A percentile compares a stretch with the other conserved stretches of the same genome.
Conservation (phyloP, 2,329 filamentous ascomycete species). For the Lachnellula suecica region DNA sequence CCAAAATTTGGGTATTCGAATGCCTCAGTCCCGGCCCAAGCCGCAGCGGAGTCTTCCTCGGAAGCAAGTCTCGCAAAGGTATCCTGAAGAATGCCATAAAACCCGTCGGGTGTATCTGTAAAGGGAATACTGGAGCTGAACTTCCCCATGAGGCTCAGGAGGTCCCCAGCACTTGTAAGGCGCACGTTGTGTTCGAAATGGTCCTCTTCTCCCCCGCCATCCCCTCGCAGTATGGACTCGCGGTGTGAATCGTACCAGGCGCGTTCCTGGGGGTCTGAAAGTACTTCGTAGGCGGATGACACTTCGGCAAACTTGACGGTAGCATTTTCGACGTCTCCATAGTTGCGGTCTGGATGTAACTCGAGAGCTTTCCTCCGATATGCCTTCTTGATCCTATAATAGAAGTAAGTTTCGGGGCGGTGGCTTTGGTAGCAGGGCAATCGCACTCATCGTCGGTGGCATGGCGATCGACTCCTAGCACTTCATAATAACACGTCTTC, state of each 20-base stretch:
- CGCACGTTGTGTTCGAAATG: slow-evolving; percentile 68
- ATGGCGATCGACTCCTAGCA: slow-evolving; percentile 70
- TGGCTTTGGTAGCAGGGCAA: not conserved
- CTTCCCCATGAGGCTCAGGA: slow-evolving; percentile 73
- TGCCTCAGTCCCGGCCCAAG: slow-evolving; percentile 61
- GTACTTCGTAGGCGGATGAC: slow-evolving; percentile 91
- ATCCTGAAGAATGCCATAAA: slow-evolving; percentile 76
- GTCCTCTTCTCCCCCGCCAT: slow-evolving; percentile 38
- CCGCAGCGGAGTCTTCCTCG: slow-evolving; percentile 76
- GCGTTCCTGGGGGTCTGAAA: slow-evolving; percentile 92
- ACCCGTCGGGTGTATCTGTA: slow-evolving; percentile 76
- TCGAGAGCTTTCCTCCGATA: slow-evolving; percentile 90
- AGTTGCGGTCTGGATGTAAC: slow-evolving; percentile 92
- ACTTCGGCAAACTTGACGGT: slow-evolving; percentile 88
- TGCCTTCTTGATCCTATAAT: slow-evolving; percentile 79
- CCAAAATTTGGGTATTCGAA: slow-evolving; percentile 83
- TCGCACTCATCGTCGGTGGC: slow-evolving; percentile 79
- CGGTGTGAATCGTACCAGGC: slow-evolving; percentile 98
- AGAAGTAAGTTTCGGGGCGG: slow-evolving; percentile 3
- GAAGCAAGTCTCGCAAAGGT: slow-evolving; percentile 77
- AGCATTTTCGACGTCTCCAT: slow-evolving; percentile 77
- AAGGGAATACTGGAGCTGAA: slow-evolving; percentile 80
- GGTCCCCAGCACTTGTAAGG: slow-evolving; percentile 77
- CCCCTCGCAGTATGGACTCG: slow-evolving; percentile 71
- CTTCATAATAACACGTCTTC: slow-evolving; percentile 83